A percentile compares a stretch with the other conserved stretches of the same genome.
These are phyloP conservation scores for Cyclostephanos invisitatus DNA, from an alignment of 108 stramenopile species.

Conservation along the genomic window DNA sequence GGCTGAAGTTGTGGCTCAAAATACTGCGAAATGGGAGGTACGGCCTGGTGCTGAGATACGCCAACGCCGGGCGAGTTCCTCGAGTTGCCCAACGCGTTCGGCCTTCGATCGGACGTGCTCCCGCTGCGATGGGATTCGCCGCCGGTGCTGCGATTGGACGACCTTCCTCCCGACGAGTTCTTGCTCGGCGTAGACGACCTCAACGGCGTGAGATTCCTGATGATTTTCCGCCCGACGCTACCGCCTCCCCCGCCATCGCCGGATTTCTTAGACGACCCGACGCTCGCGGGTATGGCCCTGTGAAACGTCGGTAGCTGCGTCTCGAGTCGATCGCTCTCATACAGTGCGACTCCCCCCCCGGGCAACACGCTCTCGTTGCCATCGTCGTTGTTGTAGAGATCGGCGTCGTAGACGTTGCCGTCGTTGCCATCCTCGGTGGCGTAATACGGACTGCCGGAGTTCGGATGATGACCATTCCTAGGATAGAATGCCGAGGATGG, in stretches of 20 bases:
- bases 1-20: too few relatives aligned
- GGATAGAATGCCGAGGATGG: neutral
- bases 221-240: constrained; percentile 2
- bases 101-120: neutral
- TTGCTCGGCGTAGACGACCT: neutral
- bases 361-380: neutral
- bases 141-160: neutral
- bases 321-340: constrained; percentile 15
- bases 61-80: neutral
- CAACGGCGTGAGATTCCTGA: neutral
- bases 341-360: neutral
- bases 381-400: neutral
- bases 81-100: neutral
- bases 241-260: neutral
- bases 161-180: neutral
- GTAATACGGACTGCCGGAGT: neutral
- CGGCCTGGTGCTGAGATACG: too few relatives aligned
- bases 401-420: neutral
- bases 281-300: neutral
- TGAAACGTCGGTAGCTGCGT: constrained; percentile 12
- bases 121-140: neutral
- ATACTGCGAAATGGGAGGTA: too few relatives aligned
- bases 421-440: neutral
- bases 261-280: neutral
- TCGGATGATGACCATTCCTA: neutral